Conservation (phyloP, 257 asterid species). For the Fraxinus excelsior region DNA sequence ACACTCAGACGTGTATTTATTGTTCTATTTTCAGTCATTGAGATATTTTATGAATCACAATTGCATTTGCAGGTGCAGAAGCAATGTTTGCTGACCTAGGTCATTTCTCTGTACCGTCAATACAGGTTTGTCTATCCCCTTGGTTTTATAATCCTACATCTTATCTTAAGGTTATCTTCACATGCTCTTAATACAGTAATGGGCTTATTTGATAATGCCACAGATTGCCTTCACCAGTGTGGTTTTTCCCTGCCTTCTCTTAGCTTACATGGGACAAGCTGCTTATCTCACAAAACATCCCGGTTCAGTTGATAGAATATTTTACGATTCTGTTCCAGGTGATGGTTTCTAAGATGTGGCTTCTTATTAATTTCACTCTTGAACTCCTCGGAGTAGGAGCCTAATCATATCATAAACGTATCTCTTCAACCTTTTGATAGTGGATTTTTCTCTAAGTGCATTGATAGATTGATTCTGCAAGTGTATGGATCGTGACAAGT, state of each 20-base stretch:
- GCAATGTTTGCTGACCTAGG: conserved; percentile 99
- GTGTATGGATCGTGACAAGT: too few relatives aligned
- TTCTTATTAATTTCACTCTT: background rate
- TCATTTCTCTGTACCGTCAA: conserved; percentile 84
- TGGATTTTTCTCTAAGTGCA: too few relatives aligned
- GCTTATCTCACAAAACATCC: conserved; percentile 81
- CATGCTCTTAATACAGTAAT: background rate
- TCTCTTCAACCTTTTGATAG: too few relatives aligned
- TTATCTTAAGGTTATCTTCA: background rate
- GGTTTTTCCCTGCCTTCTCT: conserved; percentile 94
- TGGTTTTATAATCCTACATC: background rate
- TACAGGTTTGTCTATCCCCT: conserved; percentile 61
- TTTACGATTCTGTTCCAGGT: conserved; percentile 94
- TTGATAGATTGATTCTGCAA: too few relatives aligned
- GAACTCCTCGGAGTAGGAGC: background rate
- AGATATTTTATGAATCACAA: conserved; percentile 1
- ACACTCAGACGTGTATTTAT: background rate
- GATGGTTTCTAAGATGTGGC: conserved; percentile 8
- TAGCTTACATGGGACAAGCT: conserved; percentile 97
- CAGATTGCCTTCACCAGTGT: conserved; percentile 88
- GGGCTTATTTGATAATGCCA: conserved; percentile 1
- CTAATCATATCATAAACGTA: too few relatives aligned
- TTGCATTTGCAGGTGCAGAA: conserved; percentile 95
- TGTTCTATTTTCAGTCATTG: background rate
- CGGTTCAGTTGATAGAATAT: conserved; percentile 51